Conservation (phyloP, 202 grass and related monocot genomes). For the Eragrostis tef region DNA sequence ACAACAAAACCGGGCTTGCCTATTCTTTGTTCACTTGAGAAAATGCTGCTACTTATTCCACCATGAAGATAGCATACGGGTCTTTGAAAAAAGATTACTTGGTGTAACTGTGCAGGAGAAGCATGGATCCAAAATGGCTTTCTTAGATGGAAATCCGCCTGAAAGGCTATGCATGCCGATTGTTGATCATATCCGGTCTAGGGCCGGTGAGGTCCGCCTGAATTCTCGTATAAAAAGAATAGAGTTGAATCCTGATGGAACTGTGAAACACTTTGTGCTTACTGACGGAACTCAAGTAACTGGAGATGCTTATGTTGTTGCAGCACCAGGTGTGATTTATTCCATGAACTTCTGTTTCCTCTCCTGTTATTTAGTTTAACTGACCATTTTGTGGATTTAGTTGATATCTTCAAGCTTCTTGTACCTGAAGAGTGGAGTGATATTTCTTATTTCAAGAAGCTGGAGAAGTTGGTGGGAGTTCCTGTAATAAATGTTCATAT, state of each 20-base stretch:
- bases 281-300: conserved; percentile 72
- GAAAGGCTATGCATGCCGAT: conserved; percentile 95
- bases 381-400: conserved; percentile 60
- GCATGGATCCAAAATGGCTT: conserved; percentile 97
- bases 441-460: conserved; percentile 88
- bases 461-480: conserved; percentile 95
- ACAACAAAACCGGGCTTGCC: too few species aligned
- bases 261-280: conserved; percentile 82
- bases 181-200: conserved; percentile 80
- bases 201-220: conserved; percentile 85
- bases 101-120: conserved; percentile 70
- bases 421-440: conserved; percentile 93
- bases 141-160: conserved; percentile 96
- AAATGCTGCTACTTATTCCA: not conserved
- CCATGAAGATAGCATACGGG: conserved; percentile 3
- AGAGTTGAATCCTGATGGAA: conserved; percentile 84
- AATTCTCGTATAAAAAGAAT: conserved; percentile 92
- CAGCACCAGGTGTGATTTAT: conserved; percentile 72
- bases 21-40: conserved; percentile 24
- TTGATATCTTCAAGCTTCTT: conserved; percentile 98
- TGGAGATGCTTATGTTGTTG: conserved; percentile 93
- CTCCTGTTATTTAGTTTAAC: conserved; percentile 37
- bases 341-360: conserved; percentile 30
- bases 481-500: conserved; percentile 99
- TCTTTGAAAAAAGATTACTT: conserved; percentile 33